These are phyloP conservation scores for Annona squamosa DNA, from an alignment of 164 flowering plant species.

Conservation along the genomic window DNA sequence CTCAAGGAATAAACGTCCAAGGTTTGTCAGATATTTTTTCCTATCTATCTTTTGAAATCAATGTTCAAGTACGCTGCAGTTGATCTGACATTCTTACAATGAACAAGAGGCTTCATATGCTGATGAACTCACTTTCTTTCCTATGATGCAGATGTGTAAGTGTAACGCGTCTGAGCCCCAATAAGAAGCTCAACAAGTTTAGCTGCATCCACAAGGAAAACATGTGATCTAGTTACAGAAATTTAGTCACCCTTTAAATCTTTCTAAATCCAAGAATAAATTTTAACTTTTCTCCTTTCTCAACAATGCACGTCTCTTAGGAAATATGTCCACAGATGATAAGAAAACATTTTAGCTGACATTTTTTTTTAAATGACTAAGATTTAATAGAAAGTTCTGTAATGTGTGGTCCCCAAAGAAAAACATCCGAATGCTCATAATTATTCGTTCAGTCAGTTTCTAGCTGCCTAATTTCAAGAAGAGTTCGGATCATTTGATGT, in stretches of 20 bases:
- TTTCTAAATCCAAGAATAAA: not conserved
- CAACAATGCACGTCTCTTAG: not conserved
- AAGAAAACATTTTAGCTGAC: not conserved
- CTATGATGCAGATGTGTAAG: constrained; percentile 93
- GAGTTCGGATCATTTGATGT: not conserved
- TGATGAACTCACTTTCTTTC: constrained; percentile 5
- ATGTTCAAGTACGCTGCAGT: not conserved
- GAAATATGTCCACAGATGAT: not conserved
- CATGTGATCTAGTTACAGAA: not conserved
- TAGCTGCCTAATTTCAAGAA: not conserved
- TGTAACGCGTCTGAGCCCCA: constrained; percentile 91
- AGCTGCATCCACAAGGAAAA: constrained; percentile 37
- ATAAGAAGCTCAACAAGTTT: constrained; percentile 77
- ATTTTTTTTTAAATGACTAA: no score
- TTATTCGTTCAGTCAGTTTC: not conserved
- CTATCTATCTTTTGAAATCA: not conserved
- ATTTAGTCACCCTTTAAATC: no score
- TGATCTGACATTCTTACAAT: constrained; percentile 29
- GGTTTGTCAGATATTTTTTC: not conserved
- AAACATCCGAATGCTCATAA: not conserved
- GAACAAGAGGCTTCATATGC: constrained; percentile 67
- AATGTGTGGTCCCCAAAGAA: not conserved
- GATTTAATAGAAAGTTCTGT: not conserved
- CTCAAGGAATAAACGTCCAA: not conserved
- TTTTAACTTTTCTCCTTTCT: not conserved